These are phyloP conservation scores for Paramecium bursaria DNA, from an alignment of 73 alveolate genomes.

Conservation along the genomic window DNA sequence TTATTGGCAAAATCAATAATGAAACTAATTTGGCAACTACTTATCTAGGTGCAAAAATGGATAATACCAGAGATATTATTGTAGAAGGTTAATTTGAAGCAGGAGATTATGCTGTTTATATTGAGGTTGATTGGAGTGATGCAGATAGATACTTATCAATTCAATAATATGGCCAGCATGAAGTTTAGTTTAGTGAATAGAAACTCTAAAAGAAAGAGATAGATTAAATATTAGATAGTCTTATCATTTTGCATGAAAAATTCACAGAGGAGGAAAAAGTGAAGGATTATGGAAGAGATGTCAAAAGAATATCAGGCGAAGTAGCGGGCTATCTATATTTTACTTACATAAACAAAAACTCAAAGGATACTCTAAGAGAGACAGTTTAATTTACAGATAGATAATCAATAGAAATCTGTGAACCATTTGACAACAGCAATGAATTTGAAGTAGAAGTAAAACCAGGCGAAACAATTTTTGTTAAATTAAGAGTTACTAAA, in stretches of 20 bases:
- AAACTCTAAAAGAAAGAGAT: not conserved
- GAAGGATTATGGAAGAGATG: slow-evolving; percentile 26
- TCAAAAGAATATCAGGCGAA: slow-evolving; percentile 52
- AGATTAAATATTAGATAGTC: slow-evolving; percentile 47
- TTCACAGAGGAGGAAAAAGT: slow-evolving; percentile 58
- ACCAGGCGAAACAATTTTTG: slow-evolving; percentile 48
- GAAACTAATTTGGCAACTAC: slow-evolving; percentile 73
- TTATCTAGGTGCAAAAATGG: slow-evolving; percentile 88
- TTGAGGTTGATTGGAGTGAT: slow-evolving; percentile 83
- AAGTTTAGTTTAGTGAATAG: slow-evolving; percentile 58
- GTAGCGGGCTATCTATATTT: slow-evolving; percentile 67
- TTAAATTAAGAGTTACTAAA: slow-evolving; percentile 60
- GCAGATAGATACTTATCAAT: slow-evolving; percentile 61
- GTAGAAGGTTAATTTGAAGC: slow-evolving; percentile 79
- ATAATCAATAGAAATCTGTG: slow-evolving; percentile 57
- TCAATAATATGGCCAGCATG: slow-evolving; percentile 56
- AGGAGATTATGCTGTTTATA: slow-evolving; percentile 88
- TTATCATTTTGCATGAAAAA: slow-evolving; percentile 50
- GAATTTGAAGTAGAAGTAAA: slow-evolving; percentile 27
- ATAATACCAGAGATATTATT: slow-evolving; percentile 89
- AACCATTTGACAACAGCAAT: slow-evolving; percentile 10
- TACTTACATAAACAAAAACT: slow-evolving; percentile 45
- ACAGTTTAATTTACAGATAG: slow-evolving; percentile 2
- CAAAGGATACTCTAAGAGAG: slow-evolving; percentile 33
- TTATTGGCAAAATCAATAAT: slow-evolving; percentile 50